Conservation (phyloP, 805 yeast genomes). For the Yamadazyma ubonensis region DNA sequence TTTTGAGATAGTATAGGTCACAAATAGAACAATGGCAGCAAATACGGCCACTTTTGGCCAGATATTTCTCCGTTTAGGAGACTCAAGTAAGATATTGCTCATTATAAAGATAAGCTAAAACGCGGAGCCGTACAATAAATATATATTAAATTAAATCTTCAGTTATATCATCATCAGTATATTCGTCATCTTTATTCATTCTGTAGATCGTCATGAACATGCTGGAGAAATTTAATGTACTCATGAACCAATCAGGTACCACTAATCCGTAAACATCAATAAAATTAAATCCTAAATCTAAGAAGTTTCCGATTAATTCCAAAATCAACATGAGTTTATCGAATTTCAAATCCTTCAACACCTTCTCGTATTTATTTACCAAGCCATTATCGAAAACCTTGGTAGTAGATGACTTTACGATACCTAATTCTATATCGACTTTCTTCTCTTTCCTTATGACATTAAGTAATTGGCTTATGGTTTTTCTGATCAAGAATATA, state of each 20-base stretch:
- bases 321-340: conserved; percentile 42
- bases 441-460: conserved; percentile 38
- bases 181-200: conserved; percentile 49
- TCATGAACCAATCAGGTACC: conserved; percentile 45
- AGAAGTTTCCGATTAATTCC: conserved; percentile 42
- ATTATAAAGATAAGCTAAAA: background rate
- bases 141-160: conserved; percentile 35
- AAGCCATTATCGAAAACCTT: conserved; percentile 21
- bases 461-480: conserved; percentile 41
- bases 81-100: background rate
- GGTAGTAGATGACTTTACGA: conserved; percentile 24
- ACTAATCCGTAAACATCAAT: conserved; percentile 36
- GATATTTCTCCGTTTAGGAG: background rate
- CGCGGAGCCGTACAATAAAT: background rate
- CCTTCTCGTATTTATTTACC: conserved; percentile 36
- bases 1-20: background rate
- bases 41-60: conserved; percentile 4
- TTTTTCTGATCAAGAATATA: conserved; percentile 40
- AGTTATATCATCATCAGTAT: conserved; percentile 41
- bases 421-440: conserved; percentile 35
- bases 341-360: conserved; percentile 40
- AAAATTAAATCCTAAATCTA: conserved; percentile 40
- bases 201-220: conserved; percentile 49
- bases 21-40: background rate
- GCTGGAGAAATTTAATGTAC: conserved; percentile 37